Base-by-base conservation (phyloP, 2,329 filamentous ascomycete genomes). In the Penicillium psychrosexuale region DNA sequence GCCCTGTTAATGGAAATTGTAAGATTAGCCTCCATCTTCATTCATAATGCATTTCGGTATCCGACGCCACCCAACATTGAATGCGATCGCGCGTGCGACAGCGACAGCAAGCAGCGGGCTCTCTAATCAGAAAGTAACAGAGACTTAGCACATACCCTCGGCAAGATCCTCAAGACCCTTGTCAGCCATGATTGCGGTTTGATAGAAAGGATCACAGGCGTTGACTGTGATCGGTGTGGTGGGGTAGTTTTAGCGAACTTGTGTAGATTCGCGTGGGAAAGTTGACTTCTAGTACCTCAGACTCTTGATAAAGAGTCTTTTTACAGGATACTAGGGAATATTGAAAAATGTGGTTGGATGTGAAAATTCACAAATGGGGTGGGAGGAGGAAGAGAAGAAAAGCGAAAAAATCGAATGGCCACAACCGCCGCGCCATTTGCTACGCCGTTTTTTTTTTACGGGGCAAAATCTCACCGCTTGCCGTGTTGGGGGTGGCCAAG, bases 111-210 rank as follows among this genome's bases (percentile, higher is more conserved):
- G 9, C 5, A 43, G 58, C 49, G 37, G 37, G 24, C 17, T 22
- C 8, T 12, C 33, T 45, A 3, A 34, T 51, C 43, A 45, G 27
- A 53, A 53, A 43, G 40, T 46, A 45, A 58, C 19, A 38, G 56
- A 34, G 37, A 54, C 13, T 1, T 61, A 48, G 53, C 62, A 86
- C 90, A 82, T 83, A 96, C 91, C 85, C 84, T 96, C 91, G 77
- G 90, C 88, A 81, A 96, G 88, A 78, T 97, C 93, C 84, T 97
- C 92, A 82, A 97, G 91, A 84, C 93, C 93, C 85, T 95, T 96
- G 72, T 91, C 89, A 77, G 78, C 93, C 93, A 97, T 97, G 85
- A 89, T 97, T 93, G 90, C 87, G 87, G 81, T 82, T 80, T 70
- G 73, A 63, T 71, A 72, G 72, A 59, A 56, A 73, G 74, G 77